These are phyloP conservation scores for Saccharomycopsis fermentans DNA, from an alignment of 805 yeast genomes.

Conservation along the genomic window DNA sequence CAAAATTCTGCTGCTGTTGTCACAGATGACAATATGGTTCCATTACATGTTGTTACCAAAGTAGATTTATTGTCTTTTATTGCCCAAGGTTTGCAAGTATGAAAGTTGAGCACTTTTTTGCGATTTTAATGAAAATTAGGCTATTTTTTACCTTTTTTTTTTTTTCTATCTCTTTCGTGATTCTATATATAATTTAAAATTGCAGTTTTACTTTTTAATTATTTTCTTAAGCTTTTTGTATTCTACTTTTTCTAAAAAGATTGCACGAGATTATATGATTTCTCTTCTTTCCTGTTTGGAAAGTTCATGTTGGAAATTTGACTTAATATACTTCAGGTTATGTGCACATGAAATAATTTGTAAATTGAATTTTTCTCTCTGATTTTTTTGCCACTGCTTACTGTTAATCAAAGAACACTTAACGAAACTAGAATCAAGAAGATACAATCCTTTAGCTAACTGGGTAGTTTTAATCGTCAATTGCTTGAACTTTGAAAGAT, in stretches of 20 bases:
- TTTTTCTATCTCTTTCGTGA: background rate
- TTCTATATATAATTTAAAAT: too few relatives aligned
- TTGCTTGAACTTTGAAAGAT: background rate
- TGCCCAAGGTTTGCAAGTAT: background rate
- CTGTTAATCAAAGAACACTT: background rate
- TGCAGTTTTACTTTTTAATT: background rate
- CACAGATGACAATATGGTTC: conserved; percentile 59
- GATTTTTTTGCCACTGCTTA: conserved; percentile 1
- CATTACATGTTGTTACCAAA: conserved; percentile 79
- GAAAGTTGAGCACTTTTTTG: background rate
- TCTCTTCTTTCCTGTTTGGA: background rate
- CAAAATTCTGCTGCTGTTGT: conserved; percentile 77
- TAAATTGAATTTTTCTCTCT: too few relatives aligned
- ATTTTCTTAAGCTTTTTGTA: too few relatives aligned
- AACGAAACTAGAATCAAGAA: background rate
- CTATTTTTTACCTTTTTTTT: background rate
- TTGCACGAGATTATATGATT: background rate
- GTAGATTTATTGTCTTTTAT: conserved; percentile 61
- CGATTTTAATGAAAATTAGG: too few relatives aligned
- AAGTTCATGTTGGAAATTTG: too few relatives aligned
- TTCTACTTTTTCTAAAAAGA: background rate
- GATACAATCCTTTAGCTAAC: background rate
- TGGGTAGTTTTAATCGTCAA: background rate
- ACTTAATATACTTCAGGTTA: too few relatives aligned
- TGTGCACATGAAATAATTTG: too few relatives aligned